Percentiles rank a stretch among this genome's conserved stretches.
phyloP scores from a whole-genome alignment of 169 alveolate genomes.

The Plasmodium sp. region DNA sequence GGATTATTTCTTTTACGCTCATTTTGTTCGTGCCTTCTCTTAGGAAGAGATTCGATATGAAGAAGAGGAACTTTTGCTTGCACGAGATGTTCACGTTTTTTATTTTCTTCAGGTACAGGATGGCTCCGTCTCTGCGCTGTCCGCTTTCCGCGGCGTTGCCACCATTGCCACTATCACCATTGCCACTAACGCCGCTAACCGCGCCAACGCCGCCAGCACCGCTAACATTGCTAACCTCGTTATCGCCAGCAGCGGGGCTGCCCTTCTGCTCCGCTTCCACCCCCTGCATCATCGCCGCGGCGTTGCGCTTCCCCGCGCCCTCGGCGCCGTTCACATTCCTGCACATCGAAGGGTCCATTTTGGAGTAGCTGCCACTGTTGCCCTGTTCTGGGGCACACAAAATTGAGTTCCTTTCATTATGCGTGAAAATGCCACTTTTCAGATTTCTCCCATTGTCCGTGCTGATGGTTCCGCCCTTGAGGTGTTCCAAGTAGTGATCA shows the following conservation, averaged over 20 bases:
- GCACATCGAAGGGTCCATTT: background rate
- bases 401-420: background rate
- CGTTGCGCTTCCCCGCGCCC: background rate
- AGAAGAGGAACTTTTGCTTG: constrained; percentile 57
- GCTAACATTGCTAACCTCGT: background rate
- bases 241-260: background rate
- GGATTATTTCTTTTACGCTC: constrained; percentile 37
- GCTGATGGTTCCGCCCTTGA: constrained; percentile 1
- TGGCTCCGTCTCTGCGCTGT: background rate
- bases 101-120: constrained; percentile 24
- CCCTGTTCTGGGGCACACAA: background rate
- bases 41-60: constrained; percentile 61
- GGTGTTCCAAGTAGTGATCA: background rate
- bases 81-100: constrained; percentile 36
- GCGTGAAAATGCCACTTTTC: constrained; percentile 13
- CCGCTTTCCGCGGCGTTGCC: background rate
- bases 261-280: background rate
- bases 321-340: background rate
- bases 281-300: background rate
- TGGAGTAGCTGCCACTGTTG: background rate
- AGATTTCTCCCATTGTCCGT: background rate
- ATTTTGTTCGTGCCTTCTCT: constrained; percentile 59
- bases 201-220: background rate
- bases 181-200: background rate
- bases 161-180: background rate